A percentile compares a stretch with the other conserved stretches of the same genome.
These are phyloP conservation scores for Pythium biforme DNA, from an alignment of 352 stramenopile species.

Conservation along the genomic window DNA sequence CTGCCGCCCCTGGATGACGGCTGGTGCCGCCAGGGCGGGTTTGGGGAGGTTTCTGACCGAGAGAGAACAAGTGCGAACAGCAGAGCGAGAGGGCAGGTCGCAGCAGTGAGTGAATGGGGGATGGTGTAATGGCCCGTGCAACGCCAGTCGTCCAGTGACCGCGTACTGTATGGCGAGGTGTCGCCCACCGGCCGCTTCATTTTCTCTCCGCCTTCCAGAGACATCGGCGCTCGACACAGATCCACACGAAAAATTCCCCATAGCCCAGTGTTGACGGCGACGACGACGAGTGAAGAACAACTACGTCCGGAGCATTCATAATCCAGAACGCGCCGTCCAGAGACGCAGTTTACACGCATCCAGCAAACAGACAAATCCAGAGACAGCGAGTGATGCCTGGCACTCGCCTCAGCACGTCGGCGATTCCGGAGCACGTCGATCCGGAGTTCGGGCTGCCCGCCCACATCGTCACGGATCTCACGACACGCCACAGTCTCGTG, in stretches of 20 bases:
- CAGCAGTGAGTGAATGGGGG: no score
- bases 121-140: no score
- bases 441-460: conserved; percentile 40
- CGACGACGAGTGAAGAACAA: not conserved
- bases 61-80: not conserved
- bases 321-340: not conserved
- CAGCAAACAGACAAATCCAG: not conserved
- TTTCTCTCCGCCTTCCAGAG: not conserved
- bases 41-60: not conserved
- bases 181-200: not conserved
- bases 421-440: conserved; percentile 47
- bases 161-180: not conserved
- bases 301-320: not conserved
- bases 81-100: not conserved
- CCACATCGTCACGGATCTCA: conserved; percentile 30
- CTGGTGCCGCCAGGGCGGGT: not conserved
- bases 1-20: not conserved
- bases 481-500: conserved; percentile 59
- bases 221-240: not conserved
- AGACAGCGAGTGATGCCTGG: conserved; percentile 17
- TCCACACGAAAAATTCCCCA: not conserved
- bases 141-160: not conserved
- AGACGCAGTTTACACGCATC: not conserved
- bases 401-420: conserved; percentile 53
- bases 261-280: not conserved